Percentiles rank a stretch among this genome's conserved stretches.
These are phyloP conservation scores for Phytophthora brassicae DNA, from an alignment of 352 stramenopile species.

Conservation along the genomic window DNA sequence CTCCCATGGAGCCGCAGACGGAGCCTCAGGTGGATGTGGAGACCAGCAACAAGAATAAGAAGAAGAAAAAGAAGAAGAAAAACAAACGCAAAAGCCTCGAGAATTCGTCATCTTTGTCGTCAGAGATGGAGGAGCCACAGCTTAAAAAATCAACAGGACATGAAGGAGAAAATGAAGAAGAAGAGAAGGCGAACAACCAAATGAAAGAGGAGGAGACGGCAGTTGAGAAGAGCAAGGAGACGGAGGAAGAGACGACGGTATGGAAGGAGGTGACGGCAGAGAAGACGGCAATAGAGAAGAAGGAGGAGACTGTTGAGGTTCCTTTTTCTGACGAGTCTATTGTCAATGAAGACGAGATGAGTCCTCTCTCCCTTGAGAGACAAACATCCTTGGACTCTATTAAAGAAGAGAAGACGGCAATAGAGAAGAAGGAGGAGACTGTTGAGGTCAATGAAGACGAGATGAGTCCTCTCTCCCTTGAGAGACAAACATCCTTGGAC, in stretches of 20 bases:
- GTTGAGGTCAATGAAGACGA: constrained; percentile 7
- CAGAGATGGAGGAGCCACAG: constrained; percentile 17
- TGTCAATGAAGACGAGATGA: constrained; percentile 5
- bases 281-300: neutral
- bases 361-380: constrained; percentile 11
- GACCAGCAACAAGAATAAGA: constrained; percentile 20
- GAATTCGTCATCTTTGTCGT: constrained; percentile 15
- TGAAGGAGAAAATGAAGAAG: neutral
- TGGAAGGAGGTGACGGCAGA: neutral
- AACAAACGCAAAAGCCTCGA: constrained; percentile 32
- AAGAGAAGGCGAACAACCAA: neutral
- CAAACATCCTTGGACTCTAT: constrained; percentile 27
- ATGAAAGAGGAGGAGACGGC: neutral
- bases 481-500: constrained; percentile 24
- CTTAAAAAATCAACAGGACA: neutral
- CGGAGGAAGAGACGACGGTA: neutral
- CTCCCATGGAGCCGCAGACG: constrained; percentile 1
- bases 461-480: constrained; percentile 8
- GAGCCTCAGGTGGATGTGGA: constrained; percentile 27
- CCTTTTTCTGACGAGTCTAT: too few species aligned
- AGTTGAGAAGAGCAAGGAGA: neutral
- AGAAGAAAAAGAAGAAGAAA: constrained; percentile 41
- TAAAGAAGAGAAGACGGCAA: constrained; percentile 7
- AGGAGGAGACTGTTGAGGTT: constrained; percentile 1
- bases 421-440: neutral